Conservation (phyloP, 805 yeast species). For the Candida vartiovaarae region DNA sequence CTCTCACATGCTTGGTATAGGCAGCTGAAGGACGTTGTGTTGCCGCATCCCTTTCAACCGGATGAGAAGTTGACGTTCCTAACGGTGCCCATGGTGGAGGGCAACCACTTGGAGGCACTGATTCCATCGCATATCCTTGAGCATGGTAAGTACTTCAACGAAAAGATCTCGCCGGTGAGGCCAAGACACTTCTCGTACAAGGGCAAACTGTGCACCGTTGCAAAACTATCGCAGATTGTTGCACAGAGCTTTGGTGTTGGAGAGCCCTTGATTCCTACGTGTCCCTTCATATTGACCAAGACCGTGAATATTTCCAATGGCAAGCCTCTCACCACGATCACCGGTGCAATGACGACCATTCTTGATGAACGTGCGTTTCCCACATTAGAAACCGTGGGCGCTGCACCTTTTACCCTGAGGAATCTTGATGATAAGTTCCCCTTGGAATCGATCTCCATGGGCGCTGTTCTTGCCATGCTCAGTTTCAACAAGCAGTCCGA, state of each 20-base stretch:
- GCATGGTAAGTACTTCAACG: conserved; percentile 9
- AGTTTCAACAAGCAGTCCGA: conserved; percentile 1
- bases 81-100: conserved; percentile 1
- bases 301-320: neutral
- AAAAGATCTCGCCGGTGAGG: neutral
- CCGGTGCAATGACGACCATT: neutral
- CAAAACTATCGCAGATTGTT: conserved; percentile 5
- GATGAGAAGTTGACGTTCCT: conserved; percentile 1
- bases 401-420: neutral
- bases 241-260: conserved; percentile 3
- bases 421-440: neutral
- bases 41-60: conserved; percentile 6
- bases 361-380: neutral
- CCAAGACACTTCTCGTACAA: conserved; percentile 9
- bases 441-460: neutral
- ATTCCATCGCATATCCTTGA: conserved; percentile 16
- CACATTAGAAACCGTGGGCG: neutral
- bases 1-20: conserved; percentile 8
- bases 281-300: conserved; percentile 11
- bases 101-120: conserved; percentile 9
- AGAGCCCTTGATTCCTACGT: conserved; percentile 9
- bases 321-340: conserved; percentile 3
- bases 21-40: neutral
- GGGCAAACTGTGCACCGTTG: conserved; percentile 2
- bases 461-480: conserved; percentile 5